A percentile compares a stretch with the other conserved stretches of the same genome.
Conservation (phyloP, 768 basidiomycete species). For the Tricholoma sp. region DNA sequence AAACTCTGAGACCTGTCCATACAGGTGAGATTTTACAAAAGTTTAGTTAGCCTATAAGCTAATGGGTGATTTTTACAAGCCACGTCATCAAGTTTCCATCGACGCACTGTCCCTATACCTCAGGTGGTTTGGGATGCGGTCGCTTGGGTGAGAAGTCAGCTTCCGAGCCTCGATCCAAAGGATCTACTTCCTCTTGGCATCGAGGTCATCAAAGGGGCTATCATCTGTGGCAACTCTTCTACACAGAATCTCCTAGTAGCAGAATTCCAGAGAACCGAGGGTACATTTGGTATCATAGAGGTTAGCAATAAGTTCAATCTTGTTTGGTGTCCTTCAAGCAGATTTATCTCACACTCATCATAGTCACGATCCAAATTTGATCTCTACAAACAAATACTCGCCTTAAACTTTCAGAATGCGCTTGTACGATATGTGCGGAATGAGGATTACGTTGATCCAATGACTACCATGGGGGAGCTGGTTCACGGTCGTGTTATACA, state of each 20-base stretch:
- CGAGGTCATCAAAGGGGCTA: slow-evolving; percentile 70
- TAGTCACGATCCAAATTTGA: slow-evolving; percentile 82
- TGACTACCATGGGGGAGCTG: slow-evolving; percentile 61
- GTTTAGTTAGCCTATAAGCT: background rate
- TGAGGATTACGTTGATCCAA: slow-evolving; percentile 62
- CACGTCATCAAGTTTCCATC: slow-evolving; percentile 22
- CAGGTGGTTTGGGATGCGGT: slow-evolving; percentile 34
- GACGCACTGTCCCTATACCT: slow-evolving; percentile 29
- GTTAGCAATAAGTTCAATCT: slow-evolving; percentile 36
- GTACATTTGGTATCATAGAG: slow-evolving; percentile 74
- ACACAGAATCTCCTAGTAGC: slow-evolving; percentile 79
- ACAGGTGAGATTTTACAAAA: slow-evolving; percentile 27
- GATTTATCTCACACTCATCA: background rate
- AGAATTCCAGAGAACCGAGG: slow-evolving; percentile 73
- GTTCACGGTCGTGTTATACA: slow-evolving; percentile 53
- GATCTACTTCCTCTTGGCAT: slow-evolving; percentile 87
- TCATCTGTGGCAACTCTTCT: slow-evolving; percentile 82
- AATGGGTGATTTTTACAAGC: slow-evolving; percentile 10
- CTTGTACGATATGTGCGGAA: slow-evolving; percentile 70
- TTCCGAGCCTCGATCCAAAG: slow-evolving; percentile 72
- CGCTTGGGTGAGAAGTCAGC: slow-evolving; percentile 51
- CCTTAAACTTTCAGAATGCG: slow-evolving; percentile 64
- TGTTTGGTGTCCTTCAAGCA: background rate
- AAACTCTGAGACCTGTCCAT: slow-evolving; percentile 33
- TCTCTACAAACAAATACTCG: slow-evolving; percentile 74